Conservation (phyloP, 148 eudicot genomes). For the Rhododendron molle region DNA sequence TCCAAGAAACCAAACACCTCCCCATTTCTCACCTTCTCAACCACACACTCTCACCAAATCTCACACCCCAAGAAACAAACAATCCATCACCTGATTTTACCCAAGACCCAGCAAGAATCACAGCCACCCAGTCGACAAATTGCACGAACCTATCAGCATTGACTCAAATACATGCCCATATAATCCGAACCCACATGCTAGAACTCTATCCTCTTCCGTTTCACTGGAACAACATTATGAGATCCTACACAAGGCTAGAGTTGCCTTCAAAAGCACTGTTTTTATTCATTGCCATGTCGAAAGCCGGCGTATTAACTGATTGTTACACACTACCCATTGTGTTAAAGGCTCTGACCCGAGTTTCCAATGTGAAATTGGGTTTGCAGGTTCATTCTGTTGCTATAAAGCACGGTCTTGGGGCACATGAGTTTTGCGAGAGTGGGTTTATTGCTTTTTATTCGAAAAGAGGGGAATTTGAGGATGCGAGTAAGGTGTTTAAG, state of each 20-base stretch:
- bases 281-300: constrained; percentile 42
- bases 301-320: constrained; percentile 44
- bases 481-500: constrained; percentile 65
- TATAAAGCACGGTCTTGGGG: constrained; percentile 42
- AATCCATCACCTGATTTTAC: background rate
- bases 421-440: constrained; percentile 58
- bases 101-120: constrained; percentile 22
- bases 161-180: constrained; percentile 41
- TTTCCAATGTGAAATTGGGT: constrained; percentile 24
- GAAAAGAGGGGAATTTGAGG: constrained; percentile 44
- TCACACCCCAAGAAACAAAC: background rate
- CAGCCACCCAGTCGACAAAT: constrained; percentile 34
- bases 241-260: constrained; percentile 48
- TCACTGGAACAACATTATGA: constrained; percentile 54
- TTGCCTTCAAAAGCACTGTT: constrained; percentile 38
- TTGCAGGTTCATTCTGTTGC: constrained; percentile 51
- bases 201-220: constrained; percentile 29
- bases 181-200: constrained; percentile 53
- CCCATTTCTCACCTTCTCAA: constrained; percentile 8
- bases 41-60: constrained; percentile 9
- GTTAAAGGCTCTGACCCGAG: constrained; percentile 51
- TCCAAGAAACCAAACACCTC: constrained; percentile 6
- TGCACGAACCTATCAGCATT: constrained; percentile 34
- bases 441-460: constrained; percentile 60
- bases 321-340: constrained; percentile 59